Evolutionary conservation across 345 rosid genomes (phyloP).

Genomic region (Pistacia integerrima): DNA sequence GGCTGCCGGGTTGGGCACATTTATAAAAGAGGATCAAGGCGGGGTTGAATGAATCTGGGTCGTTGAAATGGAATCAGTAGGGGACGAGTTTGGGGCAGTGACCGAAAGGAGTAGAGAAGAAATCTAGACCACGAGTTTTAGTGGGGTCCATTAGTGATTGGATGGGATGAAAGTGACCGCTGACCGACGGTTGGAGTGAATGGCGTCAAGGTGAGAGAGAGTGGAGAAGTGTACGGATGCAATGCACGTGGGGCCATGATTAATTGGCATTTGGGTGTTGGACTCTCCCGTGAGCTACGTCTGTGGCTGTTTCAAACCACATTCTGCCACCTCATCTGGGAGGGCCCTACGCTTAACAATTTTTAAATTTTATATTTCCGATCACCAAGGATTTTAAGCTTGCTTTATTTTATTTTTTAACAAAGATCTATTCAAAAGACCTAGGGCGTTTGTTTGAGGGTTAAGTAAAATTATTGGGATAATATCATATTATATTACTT

Average conservation of each 20-base stretch:
- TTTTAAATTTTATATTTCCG: no score
- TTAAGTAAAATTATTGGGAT: no score
- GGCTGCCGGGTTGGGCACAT: no score
- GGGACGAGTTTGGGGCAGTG: neutral
- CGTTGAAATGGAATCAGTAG: neutral
- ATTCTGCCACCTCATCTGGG: neutral
- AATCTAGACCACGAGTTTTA: constrained; percentile 3
- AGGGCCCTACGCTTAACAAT: neutral
- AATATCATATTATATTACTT: no score
- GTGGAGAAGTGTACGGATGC: neutral
- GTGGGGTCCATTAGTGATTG: constrained; percentile 7
- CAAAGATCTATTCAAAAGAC: no score
- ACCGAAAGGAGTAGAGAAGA: neutral
- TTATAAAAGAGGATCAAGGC: neutral
- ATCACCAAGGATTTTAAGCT: no score
- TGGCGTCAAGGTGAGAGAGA: neutral
- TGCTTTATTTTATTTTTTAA: no score
- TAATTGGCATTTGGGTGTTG: neutral
- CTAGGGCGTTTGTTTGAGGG: no score
- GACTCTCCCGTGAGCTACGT: neutral
- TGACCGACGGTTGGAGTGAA: neutral
- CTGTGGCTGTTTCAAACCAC: neutral
- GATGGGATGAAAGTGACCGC: constrained; percentile 21
- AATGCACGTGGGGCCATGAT: neutral
- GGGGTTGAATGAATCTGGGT: neutral